A percentile compares a stretch with the other conserved stretches of the same genome.
These are phyloP conservation scores for Dimocarpus longan DNA, from an alignment of 345 rosid species.

Conservation along the genomic window DNA sequence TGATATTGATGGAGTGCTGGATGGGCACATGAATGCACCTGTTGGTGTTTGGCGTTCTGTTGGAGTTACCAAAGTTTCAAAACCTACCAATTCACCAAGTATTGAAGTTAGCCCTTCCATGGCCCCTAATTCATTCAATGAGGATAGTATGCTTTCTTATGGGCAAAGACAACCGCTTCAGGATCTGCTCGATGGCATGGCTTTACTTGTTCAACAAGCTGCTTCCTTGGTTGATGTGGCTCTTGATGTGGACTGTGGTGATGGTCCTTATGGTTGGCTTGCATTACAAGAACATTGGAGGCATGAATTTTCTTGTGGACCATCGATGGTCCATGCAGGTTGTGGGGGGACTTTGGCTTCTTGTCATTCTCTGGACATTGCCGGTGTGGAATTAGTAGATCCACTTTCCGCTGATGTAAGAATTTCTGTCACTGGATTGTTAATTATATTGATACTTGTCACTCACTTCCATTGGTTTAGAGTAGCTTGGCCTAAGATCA, in stretches of 20 bases:
- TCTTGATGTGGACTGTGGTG: slow-evolving; percentile 87
- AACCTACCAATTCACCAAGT: slow-evolving; percentile 60
- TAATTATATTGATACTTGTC: neutral
- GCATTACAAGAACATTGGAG: slow-evolving; percentile 98
- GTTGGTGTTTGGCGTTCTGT: slow-evolving; percentile 98
- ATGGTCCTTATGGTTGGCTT: slow-evolving; percentile 98
- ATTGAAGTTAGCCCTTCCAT: slow-evolving; percentile 75
- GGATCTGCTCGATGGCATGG: slow-evolving; percentile 89
- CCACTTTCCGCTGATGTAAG: slow-evolving; percentile 97
- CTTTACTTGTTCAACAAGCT: slow-evolving; percentile 94
- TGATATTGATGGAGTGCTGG: slow-evolving; percentile 82
- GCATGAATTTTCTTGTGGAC: slow-evolving; percentile 94
- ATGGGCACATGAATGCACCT: slow-evolving; percentile 80
- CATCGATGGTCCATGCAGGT: slow-evolving; percentile 94
- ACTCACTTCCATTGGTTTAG: neutral
- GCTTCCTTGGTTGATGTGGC: slow-evolving; percentile 96
- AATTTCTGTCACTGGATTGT: slow-evolving; percentile 19
- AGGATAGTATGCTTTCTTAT: slow-evolving; percentile 78
- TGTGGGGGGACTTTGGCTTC: slow-evolving; percentile 98
- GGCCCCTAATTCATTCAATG: slow-evolving; percentile 69
- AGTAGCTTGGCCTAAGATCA: neutral
- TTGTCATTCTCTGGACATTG: slow-evolving; percentile 89
- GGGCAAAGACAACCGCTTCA: slow-evolving; percentile 91
- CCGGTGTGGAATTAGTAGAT: slow-evolving; percentile 92
- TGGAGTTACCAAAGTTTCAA: slow-evolving; percentile 78